Conservation (phyloP, 768 basidiomycete species). For the Lentinus brumalis region DNA sequence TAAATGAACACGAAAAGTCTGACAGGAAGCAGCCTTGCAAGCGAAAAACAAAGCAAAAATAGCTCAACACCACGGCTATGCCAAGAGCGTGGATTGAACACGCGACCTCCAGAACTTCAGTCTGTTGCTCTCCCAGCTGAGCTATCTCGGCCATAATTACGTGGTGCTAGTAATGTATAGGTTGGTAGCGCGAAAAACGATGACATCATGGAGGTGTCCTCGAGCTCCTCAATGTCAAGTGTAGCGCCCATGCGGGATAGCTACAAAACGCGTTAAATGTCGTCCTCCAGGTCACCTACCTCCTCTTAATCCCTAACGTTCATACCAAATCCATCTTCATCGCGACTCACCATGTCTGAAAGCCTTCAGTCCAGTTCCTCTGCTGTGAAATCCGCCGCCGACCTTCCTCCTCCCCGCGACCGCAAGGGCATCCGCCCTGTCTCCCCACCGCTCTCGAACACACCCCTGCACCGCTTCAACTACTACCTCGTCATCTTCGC, state of each 20-base stretch:
- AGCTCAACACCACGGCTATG: no score
- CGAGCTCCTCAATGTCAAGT: no score
- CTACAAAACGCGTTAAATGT: no score
- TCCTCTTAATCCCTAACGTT: no score
- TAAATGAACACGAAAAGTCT: no score
- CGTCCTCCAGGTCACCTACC: no score
- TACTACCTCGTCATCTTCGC: constrained; percentile 48
- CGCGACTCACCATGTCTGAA: constrained; percentile 15
- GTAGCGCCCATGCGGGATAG: no score
- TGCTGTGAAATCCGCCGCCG: constrained; percentile 22
- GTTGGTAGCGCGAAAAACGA: no score
- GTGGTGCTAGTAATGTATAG: no score
- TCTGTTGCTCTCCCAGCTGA: constrained; percentile 40
- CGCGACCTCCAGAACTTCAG: constrained; percentile 34
- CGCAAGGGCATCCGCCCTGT: constrained; percentile 36
- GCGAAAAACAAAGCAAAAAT: no score
- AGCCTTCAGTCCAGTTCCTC: constrained; percentile 7
- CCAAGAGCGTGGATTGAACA: constrained; percentile 26
- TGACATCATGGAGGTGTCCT: no score
- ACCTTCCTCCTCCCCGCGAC: constrained; percentile 33
- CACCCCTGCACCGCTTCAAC: constrained; percentile 50
- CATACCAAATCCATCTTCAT: background rate
- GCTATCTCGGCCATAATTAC: constrained; percentile 34
- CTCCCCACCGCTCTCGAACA: constrained; percentile 46
- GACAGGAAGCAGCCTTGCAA: no score